phyloP scores from a whole-genome alignment of 2,329 filamentous ascomycete species.

The Epichloe aotearoae region DNA sequence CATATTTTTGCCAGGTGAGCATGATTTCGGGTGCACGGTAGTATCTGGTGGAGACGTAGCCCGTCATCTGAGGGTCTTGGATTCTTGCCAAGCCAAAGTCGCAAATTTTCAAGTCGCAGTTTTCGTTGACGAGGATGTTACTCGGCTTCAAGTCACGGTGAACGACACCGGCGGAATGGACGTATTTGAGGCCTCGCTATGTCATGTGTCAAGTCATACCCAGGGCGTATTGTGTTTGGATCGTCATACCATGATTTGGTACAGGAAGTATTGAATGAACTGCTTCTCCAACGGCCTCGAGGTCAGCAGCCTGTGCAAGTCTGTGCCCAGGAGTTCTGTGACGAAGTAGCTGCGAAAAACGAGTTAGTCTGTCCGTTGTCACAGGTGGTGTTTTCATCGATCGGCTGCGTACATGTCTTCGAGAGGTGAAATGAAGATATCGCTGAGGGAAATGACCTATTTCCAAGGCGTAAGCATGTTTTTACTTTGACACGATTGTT shows the following conservation, averaged over 20 bases:
- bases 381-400: conserved; percentile 3
- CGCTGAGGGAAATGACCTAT: conserved; percentile 92
- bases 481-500: neutral
- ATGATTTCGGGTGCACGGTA: conserved; percentile 98
- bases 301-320: conserved; percentile 87
- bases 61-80: conserved; percentile 98
- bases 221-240: too few species aligned
- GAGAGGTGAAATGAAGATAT: conserved; percentile 98
- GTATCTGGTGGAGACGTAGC: conserved; percentile 96
- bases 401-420: conserved; percentile 73
- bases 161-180: conserved; percentile 94
- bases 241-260: conserved; percentile 79
- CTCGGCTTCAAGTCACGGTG: conserved; percentile 96
- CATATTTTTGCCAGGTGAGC: conserved; percentile 99
- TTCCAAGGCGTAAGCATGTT: conserved; percentile 6
- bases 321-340: conserved; percentile 91
- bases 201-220: conserved; percentile 8
- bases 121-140: conserved; percentile 99
- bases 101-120: conserved; percentile 98
- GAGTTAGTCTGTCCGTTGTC: conserved; percentile 7
- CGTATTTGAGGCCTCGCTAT: conserved; percentile 94
- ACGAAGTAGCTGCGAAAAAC: conserved; percentile 68
- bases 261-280: conserved; percentile 99
- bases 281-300: conserved; percentile 96
- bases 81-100: conserved; percentile 96